Base-by-base conservation (phyloP, 306 rosid species). In the Citrullus mucosospermus region DNA sequence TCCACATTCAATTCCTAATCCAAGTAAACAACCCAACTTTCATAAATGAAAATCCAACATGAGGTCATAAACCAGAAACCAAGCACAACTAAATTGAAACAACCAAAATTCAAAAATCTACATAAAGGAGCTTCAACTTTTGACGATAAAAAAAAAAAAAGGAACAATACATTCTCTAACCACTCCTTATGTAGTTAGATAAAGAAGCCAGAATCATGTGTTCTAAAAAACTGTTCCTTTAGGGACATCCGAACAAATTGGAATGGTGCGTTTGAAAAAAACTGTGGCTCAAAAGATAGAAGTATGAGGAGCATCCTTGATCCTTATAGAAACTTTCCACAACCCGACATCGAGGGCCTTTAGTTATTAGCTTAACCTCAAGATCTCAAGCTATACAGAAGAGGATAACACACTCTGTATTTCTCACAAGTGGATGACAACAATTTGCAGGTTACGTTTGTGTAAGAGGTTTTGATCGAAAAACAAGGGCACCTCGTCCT, bases 381-480 rank as follows among this genome's bases (percentile, higher is more conserved):
- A 0, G 71, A 65, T 18, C 73, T 38, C 53, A 8, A 67, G 73
- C 51, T 67, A 67, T 67, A 67, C 28, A 39, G 28, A 18, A 39
- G 53, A 67, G 50, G 73, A 67, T 68, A n/a, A 1, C 2, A n/a
- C 75, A 43, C 22, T 43, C 8, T 22, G 6, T 20, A 28, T 71
- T 71, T 71, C 76, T 71, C 58, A 71, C n/a, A 22, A 46, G 20
- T 71, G 58, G 13, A 8, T 71, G 76, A 46, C 20, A 25, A 46
- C 18, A 22, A 73, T 93, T 56, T 55, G 60, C 90, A 93, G 97
- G 98, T 6, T 90, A 80, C 83, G 91, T 93, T 38, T 93, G 97
- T 63, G 98, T 93, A 30, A 88, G 98, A 44, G 98, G 96, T 32
- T 93, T 92, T 86, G 96, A 93, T 78, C 87, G 80, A 51, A 67